These are phyloP conservation scores for Usnea hakonensis DNA, from an alignment of 495 filamentous ascomycete species.

Conservation along the genomic window DNA sequence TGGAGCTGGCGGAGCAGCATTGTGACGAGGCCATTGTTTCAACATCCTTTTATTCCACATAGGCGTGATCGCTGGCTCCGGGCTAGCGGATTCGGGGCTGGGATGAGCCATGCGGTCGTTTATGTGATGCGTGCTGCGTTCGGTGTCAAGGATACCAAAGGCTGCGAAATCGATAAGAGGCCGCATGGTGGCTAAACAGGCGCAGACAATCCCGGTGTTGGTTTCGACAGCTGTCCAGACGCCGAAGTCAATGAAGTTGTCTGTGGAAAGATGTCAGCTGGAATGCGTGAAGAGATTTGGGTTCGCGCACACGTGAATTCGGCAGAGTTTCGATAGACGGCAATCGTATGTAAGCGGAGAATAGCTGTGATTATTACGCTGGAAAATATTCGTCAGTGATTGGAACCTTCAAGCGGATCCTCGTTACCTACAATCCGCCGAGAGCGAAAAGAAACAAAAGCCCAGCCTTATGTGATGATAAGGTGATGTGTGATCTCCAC, in stretches of 20 bases:
- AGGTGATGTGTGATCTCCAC: slow-evolving; percentile 35
- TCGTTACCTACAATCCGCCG: slow-evolving; percentile 21
- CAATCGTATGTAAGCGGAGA: slow-evolving; percentile 25
- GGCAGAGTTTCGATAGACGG: not conserved
- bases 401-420: not conserved
- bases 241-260: slow-evolving; percentile 19
- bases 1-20: not conserved
- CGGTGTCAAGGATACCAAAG: not conserved
- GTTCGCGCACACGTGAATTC: slow-evolving; percentile 11
- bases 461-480: slow-evolving; percentile 28
- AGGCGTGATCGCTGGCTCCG: too few species aligned
- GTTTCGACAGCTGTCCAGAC: slow-evolving; percentile 40
- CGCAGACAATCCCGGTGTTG: slow-evolving; percentile 36
- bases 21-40: not conserved
- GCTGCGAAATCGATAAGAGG: slow-evolving; percentile 7
- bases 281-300: too few species aligned
- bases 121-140: not conserved
- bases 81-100: not conserved
- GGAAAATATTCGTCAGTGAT: not conserved
- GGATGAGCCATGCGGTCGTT: not conserved
- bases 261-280: slow-evolving; percentile 1
- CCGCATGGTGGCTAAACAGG: slow-evolving; percentile 37
- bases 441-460: slow-evolving; percentile 17
- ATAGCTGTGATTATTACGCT: slow-evolving; percentile 29
- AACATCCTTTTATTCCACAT: not conserved